Evolutionary conservation across 179 eudicot genomes (phyloP), one percentile per base, ranked within the genome.

Genomic region (Silene coronaria): DNA sequence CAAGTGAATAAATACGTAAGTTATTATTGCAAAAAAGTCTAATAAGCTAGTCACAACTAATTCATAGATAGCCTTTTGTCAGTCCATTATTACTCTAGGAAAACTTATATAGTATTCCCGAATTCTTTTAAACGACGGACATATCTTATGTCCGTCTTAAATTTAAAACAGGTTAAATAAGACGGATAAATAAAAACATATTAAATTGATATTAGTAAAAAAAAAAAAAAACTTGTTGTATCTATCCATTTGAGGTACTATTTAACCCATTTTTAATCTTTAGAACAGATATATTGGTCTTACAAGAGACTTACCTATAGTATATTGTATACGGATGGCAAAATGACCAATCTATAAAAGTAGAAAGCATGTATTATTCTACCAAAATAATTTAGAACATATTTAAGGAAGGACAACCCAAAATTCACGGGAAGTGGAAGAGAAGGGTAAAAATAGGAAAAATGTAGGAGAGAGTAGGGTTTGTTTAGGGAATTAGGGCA

Each of bases 401-500:
- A 75, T 23, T 51, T 34, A 46, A 62, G 75, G 32, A 74, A 70
- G 38, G 60, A 70, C 32, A 68, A 30, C 73, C 81, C 82, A 80
- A 76, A 65, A 80, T 55, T 76, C 76, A 80, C 82, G 79, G 79
- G 82, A 65, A 60, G 28, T 22, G 59, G 59, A 10, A 59, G 11
- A 19, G 42, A 5, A 42, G 27, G 67, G 34, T 42, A 69, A 11
- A 36, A 2, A 17, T 19, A 24, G 24, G 1, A 10, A 27, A 26
- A 3, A 8, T 28, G 72, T 4, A 16, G 46, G 17, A 21, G 26
- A 9, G 23, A 6, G 38, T 75, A 71, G 79, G 79, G 76, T 62
- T 75, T 75, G 30, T 75, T 75, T 75, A 45, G 71, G 36, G 65
- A 67, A 80, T 80, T 75, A 80, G 82, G 73, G 79, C 79, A 75